Evolutionary conservation across 2,329 filamentous ascomycete genomes (phyloP), one percentile per base, ranked within the genome.

Genomic region (Colletotrichum orbiculare): DNA sequence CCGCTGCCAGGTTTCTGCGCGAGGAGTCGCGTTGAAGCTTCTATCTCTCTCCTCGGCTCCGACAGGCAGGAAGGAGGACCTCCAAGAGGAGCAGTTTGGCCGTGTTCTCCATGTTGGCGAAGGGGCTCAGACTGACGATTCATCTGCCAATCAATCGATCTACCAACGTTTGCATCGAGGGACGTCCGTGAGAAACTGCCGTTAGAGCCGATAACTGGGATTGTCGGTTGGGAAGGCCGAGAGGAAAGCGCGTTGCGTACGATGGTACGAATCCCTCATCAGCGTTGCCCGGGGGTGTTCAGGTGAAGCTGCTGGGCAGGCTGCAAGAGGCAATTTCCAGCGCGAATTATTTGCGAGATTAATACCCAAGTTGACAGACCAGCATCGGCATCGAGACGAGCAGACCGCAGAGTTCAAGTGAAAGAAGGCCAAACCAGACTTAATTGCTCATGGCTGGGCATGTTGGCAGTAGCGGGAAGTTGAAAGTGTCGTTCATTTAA

Each of bases 261-360:
- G 13, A 12, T 12, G 42, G 33, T 49, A 50, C 50, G 57, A 64
- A 55, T 54, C 61, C 50, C 45, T 62, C 43, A 60, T 54, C 49
- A 50, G n/a, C 25, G 33, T 17, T 8, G 41, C 33, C 58, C 46
- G 39, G 61, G 25, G 61, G 56, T 54, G 17, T 56, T 61, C 62
- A 56, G 62, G 47, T 53, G 58, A 48, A 55, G 52, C 37, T 45
- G 45, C n/a, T 25, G 25, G 25, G 46, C 53, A 35, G 42, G n/a
- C 25, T 33, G 34, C 35, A 48, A 45, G 52, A 49, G 15, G 52
- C 41, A 62, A 65, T 65, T 65, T 65, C 58, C 61, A 55, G 58
- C 58, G 62, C 50, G 62, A 65, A 65, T 62, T 56, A 52, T 52
- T 52, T 56, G 46, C 56, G 47, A 61, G 58, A 55, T 65, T 55